Base-by-base conservation (phyloP, 495 filamentous ascomycete genomes). In the Xylaria flabelliformis region DNA sequence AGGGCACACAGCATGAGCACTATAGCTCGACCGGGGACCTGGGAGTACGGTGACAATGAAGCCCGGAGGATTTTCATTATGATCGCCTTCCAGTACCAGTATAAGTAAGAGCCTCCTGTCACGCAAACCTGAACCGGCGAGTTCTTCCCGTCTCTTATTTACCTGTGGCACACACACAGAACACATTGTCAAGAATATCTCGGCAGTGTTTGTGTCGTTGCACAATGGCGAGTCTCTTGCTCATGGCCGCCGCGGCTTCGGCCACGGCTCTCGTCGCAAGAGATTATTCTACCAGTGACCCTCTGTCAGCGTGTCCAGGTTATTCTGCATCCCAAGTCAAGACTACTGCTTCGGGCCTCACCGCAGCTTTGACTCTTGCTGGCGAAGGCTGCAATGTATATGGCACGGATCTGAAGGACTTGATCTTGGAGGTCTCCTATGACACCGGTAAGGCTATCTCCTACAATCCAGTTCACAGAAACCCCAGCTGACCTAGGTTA, bases 341-440 rank as follows among this genome's bases (percentile, higher is more conserved):
- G 67, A 83, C 87, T 44, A 85, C 76, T 6, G 77, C 78, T 13
- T 83, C 82, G 3, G 82, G 85, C 12, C 81, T 91, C 26, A 90
- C 85, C 4, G 93, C 92, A 0, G 88, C 92, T 61, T 83, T 97
- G 77, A 86, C 74, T 24, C 82, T 95, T 3, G 90, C 91, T 15
- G 92, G 92, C 0, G 74, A 85, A 36, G 84, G 88, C 29, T 96
- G 93, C 77, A 89, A 93, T 80, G 85, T 86, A 5, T 94, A 93
- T 74, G 92, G 92, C 21, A 84, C 83, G 2, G 93, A 96, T 75
- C 64, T 96, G 71, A 76, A 83, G 56, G 83, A 90, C 50, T 81
- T 96, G 73, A 90, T 85, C 70, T 80, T 95, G 61, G 82, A 90
- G 42, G 92, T 95, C 50, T 90, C 91, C 39, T 94, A 94, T 73